phyloP scores from a whole-genome alignment of 2,329 filamentous ascomycete species.

The Chaetoscypha palmicola region DNA sequence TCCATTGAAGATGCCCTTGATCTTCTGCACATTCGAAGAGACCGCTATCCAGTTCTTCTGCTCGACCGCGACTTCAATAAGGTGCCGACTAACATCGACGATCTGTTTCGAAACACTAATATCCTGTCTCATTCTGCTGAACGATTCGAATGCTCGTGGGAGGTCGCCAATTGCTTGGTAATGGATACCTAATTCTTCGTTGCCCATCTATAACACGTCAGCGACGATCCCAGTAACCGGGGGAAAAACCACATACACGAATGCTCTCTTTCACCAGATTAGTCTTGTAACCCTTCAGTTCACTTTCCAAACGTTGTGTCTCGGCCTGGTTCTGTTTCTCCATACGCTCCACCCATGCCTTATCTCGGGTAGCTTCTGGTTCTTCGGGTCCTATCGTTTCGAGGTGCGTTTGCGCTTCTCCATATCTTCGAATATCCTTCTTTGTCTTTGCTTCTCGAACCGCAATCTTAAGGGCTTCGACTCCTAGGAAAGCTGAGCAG shows the following conservation, averaged over 20 bases:
- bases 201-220: conserved; percentile 63
- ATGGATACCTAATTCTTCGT: conserved; percentile 85
- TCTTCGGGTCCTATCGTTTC: conserved; percentile 58
- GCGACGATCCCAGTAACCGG: not conserved
- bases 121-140: conserved; percentile 81
- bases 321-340: conserved; percentile 62
- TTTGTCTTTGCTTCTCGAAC: conserved; percentile 69
- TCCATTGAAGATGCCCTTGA: conserved; percentile 41
- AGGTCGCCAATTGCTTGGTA: conserved; percentile 74
- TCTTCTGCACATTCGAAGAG: conserved; percentile 58
- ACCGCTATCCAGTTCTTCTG: conserved; percentile 71
- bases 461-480: conserved; percentile 75
- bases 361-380: conserved; percentile 59
- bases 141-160: conserved; percentile 66
- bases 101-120: conserved; percentile 80
- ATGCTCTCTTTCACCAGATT: conserved; percentile 98
- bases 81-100: conserved; percentile 70
- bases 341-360: conserved; percentile 66
- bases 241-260: conserved; percentile 47
- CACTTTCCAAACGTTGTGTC: conserved; percentile 68
- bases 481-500: conserved; percentile 65
- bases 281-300: conserved; percentile 90
- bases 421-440: conserved; percentile 66
- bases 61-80: conserved; percentile 69
- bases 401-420: conserved; percentile 59